Evolutionary conservation across 2,329 filamentous ascomycete species (phyloP), one percentile per base, ranked within the genome.

Genomic region (Cladosporium sp.): DNA sequence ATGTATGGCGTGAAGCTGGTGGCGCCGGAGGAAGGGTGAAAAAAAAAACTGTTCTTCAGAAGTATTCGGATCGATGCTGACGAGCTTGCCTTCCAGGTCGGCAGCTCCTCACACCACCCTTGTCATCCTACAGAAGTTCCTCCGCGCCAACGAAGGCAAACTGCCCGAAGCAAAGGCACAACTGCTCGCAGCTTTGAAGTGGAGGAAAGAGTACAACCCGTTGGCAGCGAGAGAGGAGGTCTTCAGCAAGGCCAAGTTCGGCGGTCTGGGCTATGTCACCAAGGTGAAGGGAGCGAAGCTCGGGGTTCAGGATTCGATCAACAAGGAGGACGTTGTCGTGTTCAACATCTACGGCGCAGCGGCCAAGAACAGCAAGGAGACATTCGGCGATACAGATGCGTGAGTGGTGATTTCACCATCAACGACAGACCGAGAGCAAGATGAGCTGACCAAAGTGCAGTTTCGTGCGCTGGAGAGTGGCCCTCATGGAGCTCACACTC

Each of bases 341-440:
- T 97, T 93, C 90, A 97, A 97, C 78, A 89, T 97, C 74, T 97
- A 98, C 75, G 93, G 93, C 16, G 87, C 87, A 37, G 87, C 88
- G 44, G 91, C 93, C 68, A 95, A 95, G 84, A 86, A 92, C 72
- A 88, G 92, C 68, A 86, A 91, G 69, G 82, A 84, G 66, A 96
- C 92, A 0, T 97, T 97, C 81, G 91, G 91, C 4, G 85, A 95
- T 73, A 80, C 93, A 6, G 84, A 93, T 29, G 90, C 91, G 92
- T 96, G 80, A 77, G 89, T 83, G 12, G 33, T 37, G 12, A n/a
- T 56, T 50, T 31, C 29, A 31, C 29, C 29, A 31, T 8, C 29
- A 5, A 12, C 14, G 18, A 16, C 28, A 18, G 29, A 6, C 8
- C 29, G 3, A 40, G 7, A 14, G 31, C 12, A 31, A 67, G 31